Evolutionary conservation across 202 grass and related monocot species (phyloP), one percentile per base, ranked within the genome.

Genomic region (Elaeis oleifera): DNA sequence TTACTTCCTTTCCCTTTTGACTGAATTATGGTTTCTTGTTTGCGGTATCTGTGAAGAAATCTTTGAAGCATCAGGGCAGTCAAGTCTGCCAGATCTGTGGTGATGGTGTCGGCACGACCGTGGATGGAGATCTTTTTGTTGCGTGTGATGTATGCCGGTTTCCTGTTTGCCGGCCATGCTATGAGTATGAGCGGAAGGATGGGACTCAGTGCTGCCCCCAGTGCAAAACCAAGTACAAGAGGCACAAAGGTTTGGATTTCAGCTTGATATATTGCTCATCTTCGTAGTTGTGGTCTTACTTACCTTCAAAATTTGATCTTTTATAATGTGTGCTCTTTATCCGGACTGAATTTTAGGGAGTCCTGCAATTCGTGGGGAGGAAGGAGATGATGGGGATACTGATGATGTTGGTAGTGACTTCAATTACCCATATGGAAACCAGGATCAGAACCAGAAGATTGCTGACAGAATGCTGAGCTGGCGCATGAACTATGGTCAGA

Each of bases 401-500:
- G 94, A 99, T 13, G 83, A 90, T 73, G 79, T 79, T 44, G 36
- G 36, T 0, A 87, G 83, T 14, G 90, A 87, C 58, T 95, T 80
- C 58, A 90, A 87, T 58, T 87, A 87, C 64, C 72, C 75, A 50
- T 67, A 80, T 6, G 65, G 78, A 58, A 82, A 75, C 78, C 86
- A 90, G 61, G 90, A 87, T 63, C 90, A 82, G 61, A 95, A 84
- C 59, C 80, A 86, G 55, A 95, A 82, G 65, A 73, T 87, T 59
- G 73, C 77, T 50, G 86, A 95, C 68, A 86, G 80, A 63, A 90
- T 95, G 90, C 72, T 95, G 53, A 86, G 86, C 36, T 95, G 90
- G 90, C 90, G 77, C 58, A 85, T 64, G 55, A 80, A 65, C 15
- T 23, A 83, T 1, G 82, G 79, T 53, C 82, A 86, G 5, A 79